Base-by-base conservation (phyloP, 805 yeast genomes). In the Saccharomycopsis fibuligera region DNA sequence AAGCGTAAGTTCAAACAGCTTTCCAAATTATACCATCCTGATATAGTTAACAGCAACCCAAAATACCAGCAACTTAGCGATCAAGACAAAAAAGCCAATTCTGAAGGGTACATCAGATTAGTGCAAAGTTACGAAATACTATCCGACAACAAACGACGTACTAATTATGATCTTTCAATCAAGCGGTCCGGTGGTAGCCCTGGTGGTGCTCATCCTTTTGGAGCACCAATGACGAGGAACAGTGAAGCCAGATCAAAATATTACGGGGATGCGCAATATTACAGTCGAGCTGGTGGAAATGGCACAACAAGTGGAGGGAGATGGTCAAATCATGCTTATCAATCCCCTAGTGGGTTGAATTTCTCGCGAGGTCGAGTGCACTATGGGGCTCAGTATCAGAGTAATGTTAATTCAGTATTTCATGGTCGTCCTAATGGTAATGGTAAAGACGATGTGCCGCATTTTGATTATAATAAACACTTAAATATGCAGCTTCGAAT, bases 401-500 rank as follows among this genome's bases (percentile, higher is more conserved):
- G 37, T 22, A 37, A 21, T 16, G 43, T 22, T 5, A 37, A 38
- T 12, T 35, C 49, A 4, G 19, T 16, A 31, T 72, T 72, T 45
- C 54, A 63, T 10, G 76, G 76, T 1, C 57, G 57, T 35, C 75
- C 58, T n/a, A 65, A 67, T 46, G 62, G 65, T 41, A 35, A 41
- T 19, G 35, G 40, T 2, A 57, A 74, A 30, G 62, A 55, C 51
- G 71, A 67, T 48, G 76, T 72, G 16, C 75, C 75, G 4, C 76
- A 72, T 56, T 72, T 72, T 51, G 66, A 72, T 54, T 72, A 72
- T 56, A 60, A 70, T 47, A 66, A 64, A 51, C 76, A 72, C 54
- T 59, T 72, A 21, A 52, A 62, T 16, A 64, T 67, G 53, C 68
- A 69, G 42, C 57, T 72, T 44, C 68, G 69, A 56, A 69, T 71